These are phyloP conservation scores for Colletotrichum ledebouriae DNA, from an alignment of 2,329 filamentous ascomycete species.

Conservation along the genomic window DNA sequence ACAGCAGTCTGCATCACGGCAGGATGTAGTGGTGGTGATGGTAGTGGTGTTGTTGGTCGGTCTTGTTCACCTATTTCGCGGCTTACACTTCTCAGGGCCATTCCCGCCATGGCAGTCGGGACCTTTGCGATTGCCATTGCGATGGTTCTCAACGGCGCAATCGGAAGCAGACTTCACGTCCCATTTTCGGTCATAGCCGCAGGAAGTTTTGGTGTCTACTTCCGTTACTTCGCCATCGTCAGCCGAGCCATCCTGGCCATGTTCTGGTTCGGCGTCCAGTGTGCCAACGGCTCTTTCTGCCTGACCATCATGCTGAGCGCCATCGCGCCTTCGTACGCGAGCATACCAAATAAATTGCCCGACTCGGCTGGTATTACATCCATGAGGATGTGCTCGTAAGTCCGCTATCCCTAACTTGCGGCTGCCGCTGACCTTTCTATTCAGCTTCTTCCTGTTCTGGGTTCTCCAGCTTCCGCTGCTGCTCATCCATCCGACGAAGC, in stretches of 20 bases:
- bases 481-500: constrained; percentile 66
- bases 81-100: constrained; percentile 22
- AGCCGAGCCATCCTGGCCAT: constrained; percentile 60
- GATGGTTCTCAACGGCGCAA: constrained; percentile 55
- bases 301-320: constrained; percentile 55
- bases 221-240: constrained; percentile 51
- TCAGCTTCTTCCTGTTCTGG: constrained; percentile 71
- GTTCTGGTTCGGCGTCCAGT: constrained; percentile 74
- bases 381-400: constrained; percentile 42
- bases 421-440: neutral
- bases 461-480: constrained; percentile 66
- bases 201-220: constrained; percentile 55
- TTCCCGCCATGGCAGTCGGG: constrained; percentile 49
- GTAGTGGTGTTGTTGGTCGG: too few relatives aligned
- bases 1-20: neutral
- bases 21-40: neutral
- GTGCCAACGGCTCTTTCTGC: constrained; percentile 28
- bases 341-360: constrained; percentile 66
- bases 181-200: constrained; percentile 54
- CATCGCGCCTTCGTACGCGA: constrained; percentile 68
- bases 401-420: neutral
- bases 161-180: constrained; percentile 53
- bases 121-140: constrained; percentile 62
- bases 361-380: constrained; percentile 63
- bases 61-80: too few relatives aligned